phyloP scores from a whole-genome alignment of 805 yeast species.

The Sugiyamaella valdiviana region DNA sequence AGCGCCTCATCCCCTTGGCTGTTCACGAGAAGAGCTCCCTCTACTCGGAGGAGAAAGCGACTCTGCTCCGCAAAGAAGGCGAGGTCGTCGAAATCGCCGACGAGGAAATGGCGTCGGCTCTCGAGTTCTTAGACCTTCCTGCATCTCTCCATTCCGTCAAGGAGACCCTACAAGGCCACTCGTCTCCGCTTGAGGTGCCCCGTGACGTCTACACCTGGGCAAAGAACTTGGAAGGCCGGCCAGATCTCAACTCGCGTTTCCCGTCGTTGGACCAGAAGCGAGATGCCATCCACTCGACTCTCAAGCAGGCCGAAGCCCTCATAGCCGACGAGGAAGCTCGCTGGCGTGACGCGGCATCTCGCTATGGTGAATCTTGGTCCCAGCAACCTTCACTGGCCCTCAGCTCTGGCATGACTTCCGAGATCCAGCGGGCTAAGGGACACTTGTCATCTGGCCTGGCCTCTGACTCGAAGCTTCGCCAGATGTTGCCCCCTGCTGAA shows the following conservation, averaged over 20 bases:
- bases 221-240: constrained; percentile 23
- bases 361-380: constrained; percentile 36
- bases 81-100: constrained; percentile 73
- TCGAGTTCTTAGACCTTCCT: constrained; percentile 77
- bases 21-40: constrained; percentile 82
- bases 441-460: constrained; percentile 34
- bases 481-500: constrained; percentile 40
- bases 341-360: constrained; percentile 30
- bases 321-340: constrained; percentile 34
- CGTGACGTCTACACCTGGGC: constrained; percentile 32
- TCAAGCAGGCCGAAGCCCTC: constrained; percentile 28
- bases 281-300: constrained; percentile 19
- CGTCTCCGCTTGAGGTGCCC: constrained; percentile 33
- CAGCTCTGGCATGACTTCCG: constrained; percentile 24
- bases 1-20: constrained; percentile 73
- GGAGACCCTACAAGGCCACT: constrained; percentile 25
- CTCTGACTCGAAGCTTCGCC: constrained; percentile 51
- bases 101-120: constrained; percentile 68
- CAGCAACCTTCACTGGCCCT: constrained; percentile 34
- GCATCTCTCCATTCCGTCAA: constrained; percentile 50
- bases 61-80: constrained; percentile 60
- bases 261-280: constrained; percentile 24
- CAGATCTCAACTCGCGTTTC: constrained; percentile 12
- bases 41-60: constrained; percentile 87
- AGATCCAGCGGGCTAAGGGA: constrained; percentile 30